These are phyloP conservation scores for Kodamaea sp. DNA, from an alignment of 1,139 yeast species.

Conservation along the genomic window DNA sequence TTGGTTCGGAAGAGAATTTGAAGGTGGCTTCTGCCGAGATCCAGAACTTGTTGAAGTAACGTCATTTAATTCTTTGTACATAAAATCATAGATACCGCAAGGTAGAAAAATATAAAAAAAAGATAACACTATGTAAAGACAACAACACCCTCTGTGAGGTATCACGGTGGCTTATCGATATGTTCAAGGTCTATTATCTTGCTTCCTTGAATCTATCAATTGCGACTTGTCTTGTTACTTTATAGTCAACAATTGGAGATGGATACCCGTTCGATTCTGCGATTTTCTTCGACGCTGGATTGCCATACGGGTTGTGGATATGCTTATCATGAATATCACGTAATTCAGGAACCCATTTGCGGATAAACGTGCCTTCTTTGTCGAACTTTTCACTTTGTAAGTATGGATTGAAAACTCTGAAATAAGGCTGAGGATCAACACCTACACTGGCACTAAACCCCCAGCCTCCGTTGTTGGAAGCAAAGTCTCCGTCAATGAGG, in stretches of 20 bases:
- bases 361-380: constrained; percentile 45
- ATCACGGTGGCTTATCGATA: too few species aligned
- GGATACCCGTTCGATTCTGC: constrained; percentile 39
- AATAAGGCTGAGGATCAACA: constrained; percentile 57
- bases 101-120: too few species aligned
- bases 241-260: constrained; percentile 42
- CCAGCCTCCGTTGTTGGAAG: constrained; percentile 62
- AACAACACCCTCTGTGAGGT: too few species aligned
- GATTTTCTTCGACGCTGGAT: constrained; percentile 12
- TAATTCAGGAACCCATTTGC: constrained; percentile 54
- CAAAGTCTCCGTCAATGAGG: constrained; percentile 53
- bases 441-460: constrained; percentile 54
- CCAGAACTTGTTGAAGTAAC: constrained; percentile 17
- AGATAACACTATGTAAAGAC: too few species aligned
- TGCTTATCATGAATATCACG: constrained; percentile 26
- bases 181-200: too few species aligned
- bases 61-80: constrained; percentile 4
- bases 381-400: constrained; percentile 53
- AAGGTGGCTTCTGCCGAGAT: constrained; percentile 29
- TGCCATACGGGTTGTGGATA: constrained; percentile 41
- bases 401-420: constrained; percentile 55
- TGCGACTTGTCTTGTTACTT: constrained; percentile 36
- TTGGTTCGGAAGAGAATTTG: constrained; percentile 36
- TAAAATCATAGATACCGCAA: constrained; percentile 2
- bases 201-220: constrained; percentile 39